phyloP scores from a whole-genome alignment of 805 yeast species.

The Cyberlindnera xylosilytica region DNA sequence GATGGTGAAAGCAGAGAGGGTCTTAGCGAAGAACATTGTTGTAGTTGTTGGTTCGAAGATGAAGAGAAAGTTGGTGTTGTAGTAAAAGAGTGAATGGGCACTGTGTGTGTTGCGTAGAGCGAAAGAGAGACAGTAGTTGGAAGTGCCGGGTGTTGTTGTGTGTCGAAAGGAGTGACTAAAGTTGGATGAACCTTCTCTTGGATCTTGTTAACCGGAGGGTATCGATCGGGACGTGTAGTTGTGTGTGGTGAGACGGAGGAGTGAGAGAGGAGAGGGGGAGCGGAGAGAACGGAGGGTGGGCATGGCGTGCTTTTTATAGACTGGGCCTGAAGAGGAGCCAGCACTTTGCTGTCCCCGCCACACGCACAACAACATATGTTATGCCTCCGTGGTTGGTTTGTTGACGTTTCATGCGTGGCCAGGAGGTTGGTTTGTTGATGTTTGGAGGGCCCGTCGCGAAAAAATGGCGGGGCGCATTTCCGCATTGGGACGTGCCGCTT shows the following conservation, averaged over 20 bases:
- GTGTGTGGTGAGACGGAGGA: not conserved
- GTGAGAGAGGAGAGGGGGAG: not conserved
- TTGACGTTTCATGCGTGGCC: not conserved
- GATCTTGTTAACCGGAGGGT: not conserved
- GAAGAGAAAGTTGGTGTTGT: not conserved
- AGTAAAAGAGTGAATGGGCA: constrained; percentile 23
- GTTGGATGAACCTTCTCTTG: constrained; percentile 6
- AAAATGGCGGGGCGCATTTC: constrained; percentile 1
- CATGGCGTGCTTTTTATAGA: not conserved
- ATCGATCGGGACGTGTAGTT: not conserved
- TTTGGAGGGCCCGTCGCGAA: not conserved
- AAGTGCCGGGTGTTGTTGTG: constrained; percentile 13
- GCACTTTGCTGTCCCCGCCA: not conserved
- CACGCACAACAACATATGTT: not conserved
- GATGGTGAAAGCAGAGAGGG: constrained; percentile 21
- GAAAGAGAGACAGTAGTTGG: constrained; percentile 29
- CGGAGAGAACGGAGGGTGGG: not conserved
- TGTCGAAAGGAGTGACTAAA: constrained; percentile 15
- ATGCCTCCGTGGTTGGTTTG: not conserved
- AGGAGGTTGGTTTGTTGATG: constrained; percentile 3
- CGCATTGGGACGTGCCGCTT: not conserved
- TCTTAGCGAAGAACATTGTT: constrained; percentile 25
- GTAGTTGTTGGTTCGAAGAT: not conserved
- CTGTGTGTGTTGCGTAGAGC: constrained; percentile 16
- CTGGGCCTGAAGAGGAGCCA: not conserved